Base-by-base conservation (phyloP, 371 early-diverging fungal species). In the Lichtheimia hyalospora region DNA sequence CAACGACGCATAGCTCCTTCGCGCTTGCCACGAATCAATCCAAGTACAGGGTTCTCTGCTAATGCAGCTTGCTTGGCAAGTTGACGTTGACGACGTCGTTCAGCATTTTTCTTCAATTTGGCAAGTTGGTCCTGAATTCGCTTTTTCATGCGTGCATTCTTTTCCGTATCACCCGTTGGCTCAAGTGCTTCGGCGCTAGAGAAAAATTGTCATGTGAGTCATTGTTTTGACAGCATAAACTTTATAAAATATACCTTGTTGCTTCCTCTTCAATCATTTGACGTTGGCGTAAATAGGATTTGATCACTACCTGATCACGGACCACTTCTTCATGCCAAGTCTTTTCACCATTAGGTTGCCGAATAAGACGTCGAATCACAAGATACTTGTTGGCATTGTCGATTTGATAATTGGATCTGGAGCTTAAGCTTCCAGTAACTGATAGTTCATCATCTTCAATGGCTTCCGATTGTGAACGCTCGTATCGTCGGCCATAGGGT, bases 241-340 rank as follows among this genome's bases (percentile, higher is more conserved):
- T 46, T 13, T 21, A 25, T n/a, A 25, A 25, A 41, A 20, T 21
- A 49, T 70, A 73, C 75, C 67, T 74, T 27, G 70, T 73, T 0
- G 84, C 70, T 54, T 81, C 77, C 61, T 86, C 87, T 66, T 92
- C 93, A 63, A 96, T 93, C 61, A 90, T 73, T 51, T 86, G 84
- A 12, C 93, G 82, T 48, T 93, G 92, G 13, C 92, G 82, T 61
- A 93, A 65, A 54, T 97, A 97, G 14, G 92, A 91, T 58, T 94
- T 92, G 54, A 96, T 92, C 0, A 97, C 94, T 3, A 88, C 83
- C 18, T 84, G 81, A 59, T 96, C 94, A 8, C 83, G 86, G 20
- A 97, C 78, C 2, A 89, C 79, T 62, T 96, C 96, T 16, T 85
- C 71, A 54, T 86, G 83, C 91, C 92, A 92, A 21, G 71, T 76